Percentiles rank a stretch among this genome's conserved stretches.
Evolutionary conservation across 768 basidiomycete species (phyloP).

Genomic region (Russula virescens): DNA sequence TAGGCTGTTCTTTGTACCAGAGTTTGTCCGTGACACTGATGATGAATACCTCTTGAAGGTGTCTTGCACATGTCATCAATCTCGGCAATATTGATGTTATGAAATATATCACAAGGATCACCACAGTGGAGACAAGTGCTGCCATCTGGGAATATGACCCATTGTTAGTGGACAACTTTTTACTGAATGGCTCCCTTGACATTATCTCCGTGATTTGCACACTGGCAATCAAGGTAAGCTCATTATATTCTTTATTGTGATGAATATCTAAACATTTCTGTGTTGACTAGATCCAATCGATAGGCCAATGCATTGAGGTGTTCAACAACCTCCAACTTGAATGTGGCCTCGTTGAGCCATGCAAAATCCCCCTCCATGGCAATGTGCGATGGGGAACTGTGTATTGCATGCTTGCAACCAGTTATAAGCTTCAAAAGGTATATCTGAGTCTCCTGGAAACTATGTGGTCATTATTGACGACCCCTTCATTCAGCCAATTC

Average conservation of each 20-base stretch:
- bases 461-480: too few relatives aligned
- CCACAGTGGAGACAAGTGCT: constrained; percentile 27
- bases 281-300: neutral
- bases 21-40: too few relatives aligned
- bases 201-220: constrained; percentile 29
- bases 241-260: neutral
- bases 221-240: constrained; percentile 31
- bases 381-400: neutral
- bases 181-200: constrained; percentile 19
- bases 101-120: constrained; percentile 31
- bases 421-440: neutral
- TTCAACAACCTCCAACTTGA: neutral
- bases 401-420: neutral
- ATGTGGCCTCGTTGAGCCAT: neutral
- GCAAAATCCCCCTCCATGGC: neutral
- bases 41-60: too few relatives aligned
- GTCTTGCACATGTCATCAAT: too few relatives aligned
- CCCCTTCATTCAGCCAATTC: too few relatives aligned
- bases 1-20: too few relatives aligned
- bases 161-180: constrained; percentile 22
- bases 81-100: constrained; percentile 26
- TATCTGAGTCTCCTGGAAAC: neutral
- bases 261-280: neutral
- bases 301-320: neutral
- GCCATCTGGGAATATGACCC: constrained; percentile 37